A percentile compares a stretch with the other conserved stretches of the same genome.
Conservation (phyloP, 176 grass and related monocot genomes). For the Oryza officinalis region DNA sequence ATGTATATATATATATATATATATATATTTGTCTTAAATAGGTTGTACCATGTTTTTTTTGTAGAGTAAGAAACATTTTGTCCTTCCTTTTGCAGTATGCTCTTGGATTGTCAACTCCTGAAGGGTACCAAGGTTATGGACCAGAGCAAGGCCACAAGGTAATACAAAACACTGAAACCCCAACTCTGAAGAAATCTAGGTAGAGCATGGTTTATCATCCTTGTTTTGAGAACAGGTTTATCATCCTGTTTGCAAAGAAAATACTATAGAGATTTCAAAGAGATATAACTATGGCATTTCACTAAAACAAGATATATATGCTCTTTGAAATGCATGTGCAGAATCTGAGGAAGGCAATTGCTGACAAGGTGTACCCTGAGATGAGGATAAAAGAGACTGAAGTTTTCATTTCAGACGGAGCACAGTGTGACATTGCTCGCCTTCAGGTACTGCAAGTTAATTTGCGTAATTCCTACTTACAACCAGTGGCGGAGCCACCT, state of each 20-base stretch:
- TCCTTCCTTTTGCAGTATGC: slow-evolving; percentile 52
- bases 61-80: not conserved
- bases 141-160: slow-evolving; percentile 86
- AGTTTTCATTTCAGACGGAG: slow-evolving; percentile 90
- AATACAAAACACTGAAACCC: slow-evolving; percentile 1
- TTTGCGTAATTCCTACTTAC: not conserved
- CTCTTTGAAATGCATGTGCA: slow-evolving; percentile 19
- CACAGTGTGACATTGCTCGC: slow-evolving; percentile 87
- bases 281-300: not conserved
- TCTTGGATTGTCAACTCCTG: slow-evolving; percentile 73
- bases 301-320: not conserved
- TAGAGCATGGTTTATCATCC: not conserved
- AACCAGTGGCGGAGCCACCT: too few species aligned
- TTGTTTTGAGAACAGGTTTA: too few species aligned
- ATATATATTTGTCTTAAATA: not conserved
- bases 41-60: not conserved
- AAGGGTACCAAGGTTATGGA: slow-evolving; percentile 91
- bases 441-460: slow-evolving; percentile 54
- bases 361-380: slow-evolving; percentile 57
- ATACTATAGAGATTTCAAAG: not conserved
- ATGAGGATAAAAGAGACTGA: slow-evolving; percentile 68
- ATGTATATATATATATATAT: too few species aligned
- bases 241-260: not conserved
- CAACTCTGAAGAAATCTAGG: not conserved
- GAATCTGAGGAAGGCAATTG: slow-evolving; percentile 72